Base-by-base conservation (phyloP, 306 rosid genomes). In the Astragalus glycyphyllos region DNA sequence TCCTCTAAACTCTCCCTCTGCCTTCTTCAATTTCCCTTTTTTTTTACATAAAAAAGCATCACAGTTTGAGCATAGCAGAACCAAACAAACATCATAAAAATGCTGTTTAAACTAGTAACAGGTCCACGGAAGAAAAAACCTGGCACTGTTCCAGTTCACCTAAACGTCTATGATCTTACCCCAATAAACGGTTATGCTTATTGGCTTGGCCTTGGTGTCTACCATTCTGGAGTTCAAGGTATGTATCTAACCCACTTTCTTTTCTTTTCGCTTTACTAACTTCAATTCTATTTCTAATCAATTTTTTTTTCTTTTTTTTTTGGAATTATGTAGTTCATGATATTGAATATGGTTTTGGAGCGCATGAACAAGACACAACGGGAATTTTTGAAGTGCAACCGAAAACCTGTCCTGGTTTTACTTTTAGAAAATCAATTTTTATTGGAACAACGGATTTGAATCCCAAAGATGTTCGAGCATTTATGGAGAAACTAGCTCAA, bases 141-240 rank as follows among this genome's bases (percentile, higher is more conserved):
- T 4, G 98, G 96, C 31, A 82, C 84, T 3, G 90, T 83, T 42
- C 98, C 98, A 9, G 98, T 94, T 57, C 71, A 89, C 71, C 85
- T 94, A 4, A 94, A 94, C 72, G 99, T 94, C 4, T 94, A 94
- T 69, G 98, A 94, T 59, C 92, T 94, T 10, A 94, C 98, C 64
- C 85, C 97, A 4, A 87, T 94, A 7, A 94, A 94, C 59, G 97
- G 96, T 11, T 94, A 90, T 72, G 96, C 98, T 0, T 94, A 90
- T 75, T 94, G 98, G 98, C 71, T 94, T 57, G 98, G 98, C 42
- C 98, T 94, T 54, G 98, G 98, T 2, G 89, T 90, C 65, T 94
- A 90, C 65, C 98, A 94, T 80, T 94, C 98, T 3, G 98, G 98
- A 4, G 96, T 94, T 16, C 96, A 94, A 84, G 99, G 99, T 90